Evolutionary conservation across 768 basidiomycete genomes (phyloP).

Genomic region (Auriculariales sp.): DNA sequence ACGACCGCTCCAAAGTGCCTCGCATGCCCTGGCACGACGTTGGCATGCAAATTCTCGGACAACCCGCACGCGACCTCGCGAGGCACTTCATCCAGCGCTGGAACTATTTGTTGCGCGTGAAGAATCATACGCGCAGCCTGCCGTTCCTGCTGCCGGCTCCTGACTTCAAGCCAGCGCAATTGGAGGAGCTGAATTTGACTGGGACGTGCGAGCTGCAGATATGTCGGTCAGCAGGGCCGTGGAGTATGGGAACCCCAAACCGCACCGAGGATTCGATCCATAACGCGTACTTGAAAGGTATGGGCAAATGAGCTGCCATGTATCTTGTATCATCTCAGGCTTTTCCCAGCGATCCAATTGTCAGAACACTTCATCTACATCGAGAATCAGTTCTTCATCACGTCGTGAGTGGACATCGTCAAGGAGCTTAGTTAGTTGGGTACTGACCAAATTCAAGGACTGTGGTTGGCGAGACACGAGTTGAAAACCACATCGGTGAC

Average conservation of each 20-base stretch:
- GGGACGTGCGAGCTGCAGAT: slow-evolving; percentile 97
- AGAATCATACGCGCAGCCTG: slow-evolving; percentile 90
- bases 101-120: slow-evolving; percentile 88
- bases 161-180: slow-evolving; percentile 74
- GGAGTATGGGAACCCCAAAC: slow-evolving; percentile 86
- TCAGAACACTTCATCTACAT: slow-evolving; percentile 98
- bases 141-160: slow-evolving; percentile 89
- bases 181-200: slow-evolving; percentile 66
- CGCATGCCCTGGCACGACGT: slow-evolving; percentile 99
- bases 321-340: background rate
- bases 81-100: slow-evolving; percentile 93
- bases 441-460: slow-evolving; percentile 35
- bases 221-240: slow-evolving; percentile 86
- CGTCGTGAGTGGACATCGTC: slow-evolving; percentile 44
- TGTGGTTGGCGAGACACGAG: slow-evolving; percentile 62
- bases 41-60: slow-evolving; percentile 88
- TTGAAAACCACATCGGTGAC: slow-evolving; percentile 92
- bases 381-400: slow-evolving; percentile 88
- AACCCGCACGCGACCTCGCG: slow-evolving; percentile 86
- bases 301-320: background rate
- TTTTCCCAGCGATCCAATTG: slow-evolving; percentile 59
- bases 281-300: slow-evolving; percentile 85
- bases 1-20: slow-evolving; percentile 76
- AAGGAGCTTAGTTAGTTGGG: background rate
- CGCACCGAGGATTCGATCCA: slow-evolving; percentile 85